These are phyloP conservation scores for Flaveria bidentis DNA, from an alignment of 129 eudicot genomes.

Conservation along the genomic window DNA sequence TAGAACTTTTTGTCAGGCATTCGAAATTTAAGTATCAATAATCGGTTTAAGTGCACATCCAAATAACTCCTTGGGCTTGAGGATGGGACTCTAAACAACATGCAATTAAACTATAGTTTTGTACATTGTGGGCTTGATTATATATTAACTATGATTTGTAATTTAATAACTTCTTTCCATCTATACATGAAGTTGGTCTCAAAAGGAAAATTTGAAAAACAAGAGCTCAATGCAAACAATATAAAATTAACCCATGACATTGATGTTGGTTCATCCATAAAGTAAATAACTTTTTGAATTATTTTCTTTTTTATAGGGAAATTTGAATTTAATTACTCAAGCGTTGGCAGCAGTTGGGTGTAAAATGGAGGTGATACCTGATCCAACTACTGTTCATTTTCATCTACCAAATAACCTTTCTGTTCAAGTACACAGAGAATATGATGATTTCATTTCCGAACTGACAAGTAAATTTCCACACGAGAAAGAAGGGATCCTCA, in stretches of 20 bases:
- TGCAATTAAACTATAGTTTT: background rate
- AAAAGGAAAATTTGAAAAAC: background rate
- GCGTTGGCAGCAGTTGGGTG: conserved; percentile 95
- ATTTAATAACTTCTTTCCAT: background rate
- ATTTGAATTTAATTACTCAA: conserved; percentile 88
- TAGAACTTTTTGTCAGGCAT: background rate
- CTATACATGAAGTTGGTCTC: background rate
- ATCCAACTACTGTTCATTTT: conserved; percentile 93
- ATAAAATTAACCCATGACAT: conserved; percentile 1
- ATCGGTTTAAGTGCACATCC: background rate
- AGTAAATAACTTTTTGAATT: conserved; percentile 15
- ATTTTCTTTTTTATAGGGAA: conserved; percentile 55
- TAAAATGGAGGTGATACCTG: conserved; percentile 96
- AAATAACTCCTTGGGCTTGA: background rate
- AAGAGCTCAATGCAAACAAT: conserved; percentile 17
- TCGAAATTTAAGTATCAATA: background rate
- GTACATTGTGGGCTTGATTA: background rate
- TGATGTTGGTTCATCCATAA: conserved; percentile 7
- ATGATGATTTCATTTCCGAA: conserved; percentile 68
- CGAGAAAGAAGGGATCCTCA: conserved; percentile 88
- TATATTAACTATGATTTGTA: background rate
- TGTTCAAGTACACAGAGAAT: conserved; percentile 90
- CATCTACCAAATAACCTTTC: conserved; percentile 86
- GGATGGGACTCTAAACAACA: background rate
- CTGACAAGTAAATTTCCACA: conserved; percentile 87